Percentiles rank a stretch among this genome's conserved stretches.
Conservation (phyloP, 768 basidiomycete species). For the Dioszegia crocea region DNA sequence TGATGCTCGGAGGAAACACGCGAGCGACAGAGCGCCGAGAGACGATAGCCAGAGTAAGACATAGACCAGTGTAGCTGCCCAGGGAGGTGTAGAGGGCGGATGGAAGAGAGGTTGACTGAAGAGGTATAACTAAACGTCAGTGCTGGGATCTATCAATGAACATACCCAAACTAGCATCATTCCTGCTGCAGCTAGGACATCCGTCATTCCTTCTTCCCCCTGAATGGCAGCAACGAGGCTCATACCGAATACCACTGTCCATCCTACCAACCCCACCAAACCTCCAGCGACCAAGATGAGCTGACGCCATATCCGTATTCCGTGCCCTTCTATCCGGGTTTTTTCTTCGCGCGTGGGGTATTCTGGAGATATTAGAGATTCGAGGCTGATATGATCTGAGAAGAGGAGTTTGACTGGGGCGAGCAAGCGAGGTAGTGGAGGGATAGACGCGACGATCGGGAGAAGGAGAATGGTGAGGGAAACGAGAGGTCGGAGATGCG, state of each 20-base stretch:
- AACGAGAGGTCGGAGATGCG: conserved; percentile 32
- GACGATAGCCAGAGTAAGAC: conserved; percentile 23
- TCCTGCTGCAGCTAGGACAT: conserved; percentile 24
- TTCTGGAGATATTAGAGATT: conserved; percentile 22
- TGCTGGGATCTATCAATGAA: not conserved
- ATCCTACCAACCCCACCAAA: conserved; percentile 19
- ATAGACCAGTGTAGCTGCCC: conserved; percentile 24
- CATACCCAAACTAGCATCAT: conserved; percentile 46
- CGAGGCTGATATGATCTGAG: conserved; percentile 38
- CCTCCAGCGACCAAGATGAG: conserved; percentile 25
- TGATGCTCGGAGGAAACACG: conserved; percentile 19
- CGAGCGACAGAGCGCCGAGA: conserved; percentile 21
- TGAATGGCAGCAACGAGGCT: conserved; percentile 15
- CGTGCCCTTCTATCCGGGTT: conserved; percentile 9
- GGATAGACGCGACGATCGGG: conserved; percentile 23
- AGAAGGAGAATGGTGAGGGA: conserved; percentile 31
- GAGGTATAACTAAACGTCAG: conserved; percentile 22
- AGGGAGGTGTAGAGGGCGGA: conserved; percentile 37
- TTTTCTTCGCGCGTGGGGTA: conserved; percentile 13
- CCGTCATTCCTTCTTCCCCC: conserved; percentile 9
- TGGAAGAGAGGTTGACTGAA: conserved; percentile 22
- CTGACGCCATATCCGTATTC: conserved; percentile 28
- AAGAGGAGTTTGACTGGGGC: conserved; percentile 10
- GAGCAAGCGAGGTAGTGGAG: conserved; percentile 18
- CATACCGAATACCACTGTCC: conserved; percentile 30